These are phyloP conservation scores for Tolypocladium album DNA, from an alignment of 2,329 filamentous ascomycete genomes.

Conservation along the genomic window DNA sequence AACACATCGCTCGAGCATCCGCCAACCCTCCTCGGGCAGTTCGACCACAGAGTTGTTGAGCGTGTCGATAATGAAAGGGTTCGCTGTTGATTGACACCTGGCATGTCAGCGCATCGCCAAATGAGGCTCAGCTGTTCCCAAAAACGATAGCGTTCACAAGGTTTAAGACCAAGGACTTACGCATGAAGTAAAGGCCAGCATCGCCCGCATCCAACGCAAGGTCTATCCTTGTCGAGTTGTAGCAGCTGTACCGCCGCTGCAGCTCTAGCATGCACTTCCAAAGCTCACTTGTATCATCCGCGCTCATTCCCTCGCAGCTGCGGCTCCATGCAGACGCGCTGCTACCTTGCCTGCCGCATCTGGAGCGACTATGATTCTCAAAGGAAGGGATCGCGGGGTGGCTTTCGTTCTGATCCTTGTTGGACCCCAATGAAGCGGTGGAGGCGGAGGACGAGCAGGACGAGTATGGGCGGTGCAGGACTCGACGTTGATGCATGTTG, in stretches of 20 bases:
- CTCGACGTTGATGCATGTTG: neutral
- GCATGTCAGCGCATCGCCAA: neutral
- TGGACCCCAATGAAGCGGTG: neutral
- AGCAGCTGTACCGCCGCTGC: slow-evolving; percentile 35
- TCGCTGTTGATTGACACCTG: slow-evolving; percentile 13
- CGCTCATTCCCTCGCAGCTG: slow-evolving; percentile 19
- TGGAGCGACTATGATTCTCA: slow-evolving; percentile 8
- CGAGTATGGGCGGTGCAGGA: neutral
- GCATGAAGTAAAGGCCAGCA: slow-evolving; percentile 28
- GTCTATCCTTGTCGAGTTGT: slow-evolving; percentile 37
- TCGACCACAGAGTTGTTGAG: slow-evolving; percentile 26
- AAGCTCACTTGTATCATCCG: slow-evolving; percentile 28
- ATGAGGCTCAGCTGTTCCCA: too few relatives aligned
- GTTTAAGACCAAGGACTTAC: slow-evolving; percentile 13
- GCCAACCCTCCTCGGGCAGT: slow-evolving; percentile 24
- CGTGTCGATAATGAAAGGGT: slow-evolving; percentile 29
- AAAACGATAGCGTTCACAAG: neutral
- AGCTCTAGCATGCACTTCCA: slow-evolving; percentile 39
- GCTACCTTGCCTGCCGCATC: slow-evolving; percentile 4
- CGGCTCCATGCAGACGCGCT: slow-evolving; percentile 12
- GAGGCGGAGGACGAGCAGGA: slow-evolving; percentile 2
- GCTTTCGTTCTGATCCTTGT: neutral
- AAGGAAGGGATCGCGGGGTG: neutral
- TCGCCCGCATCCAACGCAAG: slow-evolving; percentile 32
- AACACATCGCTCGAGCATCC: slow-evolving; percentile 20